Base-by-base conservation (phyloP, 805 yeast species). In the Candida arabinofermentans region DNA sequence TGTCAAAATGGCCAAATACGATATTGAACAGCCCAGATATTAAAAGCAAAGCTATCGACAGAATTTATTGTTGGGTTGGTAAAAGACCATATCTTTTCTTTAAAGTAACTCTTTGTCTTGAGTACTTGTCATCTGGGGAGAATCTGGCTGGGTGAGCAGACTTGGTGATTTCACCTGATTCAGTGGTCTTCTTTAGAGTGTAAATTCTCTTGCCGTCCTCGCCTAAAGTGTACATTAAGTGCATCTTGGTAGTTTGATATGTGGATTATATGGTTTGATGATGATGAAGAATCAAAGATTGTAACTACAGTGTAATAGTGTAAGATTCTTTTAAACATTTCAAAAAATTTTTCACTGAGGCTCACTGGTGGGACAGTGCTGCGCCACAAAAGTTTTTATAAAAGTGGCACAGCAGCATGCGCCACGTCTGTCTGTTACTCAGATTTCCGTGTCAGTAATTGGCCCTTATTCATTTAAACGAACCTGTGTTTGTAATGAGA, bases 101-200 rank as follows among this genome's bases (percentile, higher is more conserved):
- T 64, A 93, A 77, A 43, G 98, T 91, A 39, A 93, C 96, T 79
- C 99, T 87, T 71, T 93, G 98, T 75, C 97, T 85, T 36, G 99
- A 93, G 75, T 88, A 91, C 72, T 93, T 93, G 79, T 93, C 99
- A 66, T 93, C 99, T 55, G 99, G 99, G 26, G 99, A 93, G 69
- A 93, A 93, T 71, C 99, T 84, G 40, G 99, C 99, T 49, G 99
- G 99, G 69, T 93, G 99, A 32, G 99, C 99, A 54, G 96, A 86
- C 74, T 89, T 88, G 63, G 99, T 95, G 73, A 91, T 89, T 66
- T 89, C 96, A 48, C 99, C 98, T 7, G 73, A 69, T 47, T 75
- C 89, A 42, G 95, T 83, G 56, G 63, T 51, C 73, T 93, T 93
- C 67, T 86, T 73, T 54, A 93, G 75, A 41, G 99, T 93, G 78